Evolutionary conservation across 2,329 filamentous ascomycete species (phyloP).

Genomic region (Colletotrichum lindemuthianum): DNA sequence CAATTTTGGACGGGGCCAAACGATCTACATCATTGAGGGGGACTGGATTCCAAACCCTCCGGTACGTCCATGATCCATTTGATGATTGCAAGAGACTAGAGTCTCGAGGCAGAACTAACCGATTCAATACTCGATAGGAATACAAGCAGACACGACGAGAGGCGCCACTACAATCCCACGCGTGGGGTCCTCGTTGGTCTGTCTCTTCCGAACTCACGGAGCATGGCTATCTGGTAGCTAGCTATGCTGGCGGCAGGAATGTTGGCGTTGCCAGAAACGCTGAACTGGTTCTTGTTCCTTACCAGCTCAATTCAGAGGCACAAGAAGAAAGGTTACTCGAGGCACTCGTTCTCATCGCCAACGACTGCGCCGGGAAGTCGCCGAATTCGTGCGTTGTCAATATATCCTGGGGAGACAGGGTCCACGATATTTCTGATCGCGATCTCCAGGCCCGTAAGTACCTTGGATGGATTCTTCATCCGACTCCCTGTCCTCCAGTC

Average conservation of each 20-base stretch:
- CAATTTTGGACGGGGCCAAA: neutral
- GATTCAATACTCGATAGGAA: too few relatives aligned
- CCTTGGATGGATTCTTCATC: neutral
- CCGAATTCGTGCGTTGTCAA: conserved; percentile 1
- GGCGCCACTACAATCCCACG: neutral
- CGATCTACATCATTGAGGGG: conserved; percentile 1
- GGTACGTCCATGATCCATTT: too few relatives aligned
- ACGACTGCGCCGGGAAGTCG: neutral
- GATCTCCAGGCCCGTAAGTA: neutral
- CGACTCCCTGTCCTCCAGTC: neutral
- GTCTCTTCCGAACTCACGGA: neutral
- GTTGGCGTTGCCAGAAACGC: conserved; percentile 3
- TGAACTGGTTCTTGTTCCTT: neutral
- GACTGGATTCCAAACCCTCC: neutral
- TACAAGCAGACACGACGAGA: too few relatives aligned
- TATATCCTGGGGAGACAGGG: neutral
- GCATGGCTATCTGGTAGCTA: neutral
- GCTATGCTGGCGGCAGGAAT: neutral
- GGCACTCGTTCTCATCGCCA: neutral
- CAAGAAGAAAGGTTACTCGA: neutral
- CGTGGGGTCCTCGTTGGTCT: neutral
- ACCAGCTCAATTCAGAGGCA: neutral
- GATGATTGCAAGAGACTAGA: too few relatives aligned
- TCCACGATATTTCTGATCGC: neutral
- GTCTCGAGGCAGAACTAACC: too few relatives aligned